Conservation (phyloP, 2,329 filamentous ascomycete species). For the Aspergillus ibericus region DNA sequence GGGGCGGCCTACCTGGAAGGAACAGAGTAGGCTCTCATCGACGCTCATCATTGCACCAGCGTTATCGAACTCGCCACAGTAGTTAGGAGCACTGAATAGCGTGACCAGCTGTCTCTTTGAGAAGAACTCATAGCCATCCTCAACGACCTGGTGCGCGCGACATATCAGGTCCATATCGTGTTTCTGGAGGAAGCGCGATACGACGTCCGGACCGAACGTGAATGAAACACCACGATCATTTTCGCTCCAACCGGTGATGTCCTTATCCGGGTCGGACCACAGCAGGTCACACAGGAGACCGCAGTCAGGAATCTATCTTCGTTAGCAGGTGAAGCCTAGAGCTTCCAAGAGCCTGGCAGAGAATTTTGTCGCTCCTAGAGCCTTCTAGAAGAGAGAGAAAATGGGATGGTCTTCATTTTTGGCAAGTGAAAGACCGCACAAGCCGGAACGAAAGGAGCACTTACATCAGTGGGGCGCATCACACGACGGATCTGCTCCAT, state of each 20-base stretch:
- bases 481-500: conserved; percentile 99
- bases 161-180: conserved; percentile 99
- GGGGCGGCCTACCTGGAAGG: conserved; percentile 75
- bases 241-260: conserved; percentile 98
- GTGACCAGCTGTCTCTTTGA: conserved; percentile 97
- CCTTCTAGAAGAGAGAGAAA: background rate
- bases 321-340: conserved; percentile 43
- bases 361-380: conserved; percentile 12
- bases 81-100: conserved; percentile 96
- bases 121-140: conserved; percentile 99
- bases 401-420: background rate
- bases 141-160: conserved; percentile 96
- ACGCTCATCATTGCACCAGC: conserved; percentile 99
- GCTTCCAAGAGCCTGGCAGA: conserved; percentile 29
- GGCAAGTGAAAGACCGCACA: background rate
- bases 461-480: conserved; percentile 97
- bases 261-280: conserved; percentile 99
- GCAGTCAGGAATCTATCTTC: conserved; percentile 85
- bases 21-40: conserved; percentile 96
- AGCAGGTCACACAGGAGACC: conserved; percentile 95
- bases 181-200: conserved; percentile 96
- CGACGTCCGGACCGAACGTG: conserved; percentile 96
- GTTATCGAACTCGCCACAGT: conserved; percentile 99
- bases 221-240: conserved; percentile 98
- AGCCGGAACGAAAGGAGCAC: conserved; percentile 41